A percentile compares a stretch with the other conserved stretches of the same genome.
phyloP scores from a whole-genome alignment of 2,329 filamentous ascomycete species.

The Pseudocercospora cruenta region DNA sequence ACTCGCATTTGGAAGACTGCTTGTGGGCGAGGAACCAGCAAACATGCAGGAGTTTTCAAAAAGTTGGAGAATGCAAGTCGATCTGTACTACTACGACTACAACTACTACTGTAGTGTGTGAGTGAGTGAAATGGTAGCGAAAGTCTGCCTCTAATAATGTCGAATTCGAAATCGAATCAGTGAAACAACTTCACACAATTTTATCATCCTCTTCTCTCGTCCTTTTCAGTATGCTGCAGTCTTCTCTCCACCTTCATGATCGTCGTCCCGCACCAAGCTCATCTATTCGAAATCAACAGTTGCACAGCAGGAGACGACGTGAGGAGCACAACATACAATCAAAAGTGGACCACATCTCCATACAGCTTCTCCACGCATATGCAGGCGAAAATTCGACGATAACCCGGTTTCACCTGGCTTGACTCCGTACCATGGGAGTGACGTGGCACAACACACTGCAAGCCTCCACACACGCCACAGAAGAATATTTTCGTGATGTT shows the following conservation, averaged over 20 bases:
- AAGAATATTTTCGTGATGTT: too few species aligned
- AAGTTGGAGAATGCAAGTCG: conserved; percentile 8
- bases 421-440: neutral
- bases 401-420: neutral
- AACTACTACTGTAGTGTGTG: conserved; percentile 5
- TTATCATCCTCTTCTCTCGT: neutral
- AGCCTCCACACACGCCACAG: too few species aligned
- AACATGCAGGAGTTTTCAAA: neutral
- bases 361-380: neutral
- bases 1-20: conserved; percentile 2
- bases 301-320: neutral
- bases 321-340: neutral
- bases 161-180: neutral
- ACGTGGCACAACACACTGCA: neutral
- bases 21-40: neutral
- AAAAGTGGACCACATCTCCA: neutral
- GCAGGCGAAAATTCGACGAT: neutral
- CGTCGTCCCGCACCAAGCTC: neutral
- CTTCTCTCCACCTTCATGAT: neutral
- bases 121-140: neutral
- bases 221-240: neutral
- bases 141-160: neutral
- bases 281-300: neutral
- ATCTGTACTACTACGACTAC: conserved; percentile 12
- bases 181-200: neutral